Base-by-base conservation (phyloP, 2,329 filamentous ascomycete genomes). In the Fusarium sp. region DNA sequence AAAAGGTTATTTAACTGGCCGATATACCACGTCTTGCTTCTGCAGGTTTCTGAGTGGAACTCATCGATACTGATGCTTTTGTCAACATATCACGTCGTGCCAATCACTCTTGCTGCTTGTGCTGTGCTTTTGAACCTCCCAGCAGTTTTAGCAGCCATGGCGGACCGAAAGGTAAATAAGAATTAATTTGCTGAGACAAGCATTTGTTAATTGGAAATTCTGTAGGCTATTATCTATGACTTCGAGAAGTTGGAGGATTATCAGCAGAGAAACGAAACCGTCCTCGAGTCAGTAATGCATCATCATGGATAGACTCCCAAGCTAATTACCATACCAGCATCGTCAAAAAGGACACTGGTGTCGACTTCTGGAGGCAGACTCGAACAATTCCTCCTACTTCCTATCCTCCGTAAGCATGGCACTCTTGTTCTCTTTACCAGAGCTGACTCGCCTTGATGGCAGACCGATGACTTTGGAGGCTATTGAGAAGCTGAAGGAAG, bases 1-100 rank as follows among this genome's bases (percentile, higher is more conserved):
- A 44, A 68, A 68, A 44, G 38, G 42, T 60, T 69, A 42, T 28
- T 69, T 69, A 69, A 69, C 49, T 69, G n/a, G 56, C 13, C n/a
- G n/a, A 24, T 28, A 31, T 26, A 51, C 38, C 42, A 20, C 56
- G n/a, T 41, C 26, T 49, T 39, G 36, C 12, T 28, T 20, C 47
- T 24, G 24, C 6, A 55, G 2, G 22, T 24, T 44, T 39, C 28
- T 13, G 10, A 7, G 35, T 41, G 18, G 20, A 31, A 33, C 41
- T 44, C 44, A 12, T 14, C 15, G 24, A 28, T 55, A 28, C 26
- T 31, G 11, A 69, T 69, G 66, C 52, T 69, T 44, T 8, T 69
- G 7, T 69, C 66, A 35, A 55, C 33, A 44, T 69, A 69, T 35
- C 64, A 69, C 20, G n/a, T 69, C 14, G 47, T 69, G 11, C 66